Conservation (phyloP, 2,329 filamentous ascomycete species). For the Helotiales sp. region DNA sequence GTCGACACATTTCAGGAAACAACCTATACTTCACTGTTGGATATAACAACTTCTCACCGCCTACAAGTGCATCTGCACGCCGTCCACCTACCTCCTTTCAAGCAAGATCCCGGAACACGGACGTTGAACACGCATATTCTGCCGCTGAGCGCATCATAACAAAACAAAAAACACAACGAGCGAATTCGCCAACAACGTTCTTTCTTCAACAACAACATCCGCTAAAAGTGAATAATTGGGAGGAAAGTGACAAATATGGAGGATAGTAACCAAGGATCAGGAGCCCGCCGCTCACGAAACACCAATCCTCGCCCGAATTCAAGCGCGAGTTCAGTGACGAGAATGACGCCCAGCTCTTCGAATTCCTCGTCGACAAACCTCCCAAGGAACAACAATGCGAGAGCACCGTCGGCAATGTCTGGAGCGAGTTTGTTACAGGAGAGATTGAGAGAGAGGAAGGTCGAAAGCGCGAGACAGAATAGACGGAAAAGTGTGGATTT, state of each 20-base stretch:
- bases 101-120: constrained; percentile 6
- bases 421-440: constrained; percentile 35
- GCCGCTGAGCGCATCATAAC: neutral
- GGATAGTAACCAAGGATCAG: constrained; percentile 18
- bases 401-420: neutral
- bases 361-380: constrained; percentile 20
- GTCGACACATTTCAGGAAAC: neutral
- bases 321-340: constrained; percentile 26
- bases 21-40: neutral
- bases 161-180: neutral
- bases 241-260: too few relatives aligned
- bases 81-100: neutral
- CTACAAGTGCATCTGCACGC: neutral
- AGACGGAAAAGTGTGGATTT: constrained; percentile 28
- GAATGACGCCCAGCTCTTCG: constrained; percentile 27
- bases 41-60: constrained; percentile 1
- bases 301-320: constrained; percentile 21
- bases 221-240: too few relatives aligned
- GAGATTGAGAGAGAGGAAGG: constrained; percentile 36
- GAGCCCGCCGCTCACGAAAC: constrained; percentile 2
- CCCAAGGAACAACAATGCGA: constrained; percentile 5
- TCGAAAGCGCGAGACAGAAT: constrained; percentile 28
- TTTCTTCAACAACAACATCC: neutral
- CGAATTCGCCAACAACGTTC: neutral
- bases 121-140: neutral